Evolutionary conservation across 805 yeast genomes (phyloP).

Genomic region (Blastobotrys robertii): DNA sequence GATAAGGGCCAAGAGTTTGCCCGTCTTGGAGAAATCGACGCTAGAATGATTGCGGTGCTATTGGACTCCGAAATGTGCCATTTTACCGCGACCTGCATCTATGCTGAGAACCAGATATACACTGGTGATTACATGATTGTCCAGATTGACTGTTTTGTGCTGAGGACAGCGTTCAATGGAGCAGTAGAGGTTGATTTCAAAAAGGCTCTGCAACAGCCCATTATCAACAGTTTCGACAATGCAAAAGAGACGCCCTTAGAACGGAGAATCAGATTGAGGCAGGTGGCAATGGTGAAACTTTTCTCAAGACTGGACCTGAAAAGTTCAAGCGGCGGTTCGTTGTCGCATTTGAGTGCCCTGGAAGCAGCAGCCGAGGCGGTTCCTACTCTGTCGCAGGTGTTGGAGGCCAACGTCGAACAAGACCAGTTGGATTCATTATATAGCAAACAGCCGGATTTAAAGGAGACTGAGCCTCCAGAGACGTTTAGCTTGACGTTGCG

Average conservation of each 20-base stretch:
- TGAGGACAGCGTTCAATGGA: conserved; percentile 24
- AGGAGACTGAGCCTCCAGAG: conserved; percentile 57
- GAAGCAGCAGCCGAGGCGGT: conserved; percentile 7
- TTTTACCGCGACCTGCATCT: conserved; percentile 50
- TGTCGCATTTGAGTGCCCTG: conserved; percentile 3
- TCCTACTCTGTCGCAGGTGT: background rate
- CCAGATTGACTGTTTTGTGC: conserved; percentile 58
- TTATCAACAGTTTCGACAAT: conserved; percentile 16
- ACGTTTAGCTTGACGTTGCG: conserved; percentile 51
- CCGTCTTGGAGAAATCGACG: conserved; percentile 60
- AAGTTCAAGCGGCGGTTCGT: background rate
- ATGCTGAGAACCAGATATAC: conserved; percentile 47
- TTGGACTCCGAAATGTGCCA: conserved; percentile 43
- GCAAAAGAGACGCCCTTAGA: conserved; percentile 47
- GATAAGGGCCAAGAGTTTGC: conserved; percentile 51
- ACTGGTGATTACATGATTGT: conserved; percentile 71
- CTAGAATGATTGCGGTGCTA: conserved; percentile 56
- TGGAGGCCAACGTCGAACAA: conserved; percentile 37
- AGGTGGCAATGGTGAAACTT: conserved; percentile 43
- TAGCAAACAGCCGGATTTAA: conserved; percentile 52
- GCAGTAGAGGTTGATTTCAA: conserved; percentile 16
- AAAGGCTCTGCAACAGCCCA: conserved; percentile 12
- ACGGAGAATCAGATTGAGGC: conserved; percentile 40
- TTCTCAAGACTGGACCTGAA: conserved; percentile 39
- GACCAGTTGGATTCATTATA: conserved; percentile 74